Evolutionary conservation across 2,329 filamentous ascomycete genomes (phyloP), one percentile per base, ranked within the genome.

Genomic region (Neonectria ditissima): DNA sequence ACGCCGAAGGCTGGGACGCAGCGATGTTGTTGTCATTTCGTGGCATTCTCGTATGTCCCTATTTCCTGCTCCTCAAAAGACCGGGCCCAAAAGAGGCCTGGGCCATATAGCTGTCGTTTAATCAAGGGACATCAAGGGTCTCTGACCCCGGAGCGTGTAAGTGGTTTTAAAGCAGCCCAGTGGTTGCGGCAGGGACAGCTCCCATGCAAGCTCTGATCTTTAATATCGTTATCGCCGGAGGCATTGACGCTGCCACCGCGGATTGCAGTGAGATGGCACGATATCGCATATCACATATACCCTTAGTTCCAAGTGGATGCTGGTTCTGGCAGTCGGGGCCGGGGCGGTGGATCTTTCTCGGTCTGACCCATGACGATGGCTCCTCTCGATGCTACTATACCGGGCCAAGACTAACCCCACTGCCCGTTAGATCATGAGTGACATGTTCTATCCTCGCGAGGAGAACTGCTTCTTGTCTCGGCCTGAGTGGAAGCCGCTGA

Each of bases 11-110:
- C 4, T 79, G 77, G 68, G 78, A 80, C 64, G 75, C 75, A n/a
- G 70, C 75, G 16, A 77, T 81, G 72, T 65, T 82, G 18, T 70
- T 79, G 14, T 76, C 78, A 4, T 78, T 80, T 57, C 76, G 79
- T 30, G 75, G 75, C 9, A 70, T 81, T 47, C 69, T 81, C 45
- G 79, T 80, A 69, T 45, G 77, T 75, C 43, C 13, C 43, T 39
- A 39, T 43, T 62, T 52, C 47, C 50, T 52, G 4, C 34, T 26
- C 39, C 32, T 41, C 34, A 22, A 13, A 54, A 53, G 34, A 44
- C 26, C 50, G 24, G 24, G 10, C 30, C 24, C 24, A 5, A 14
- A 37, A 37, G 11, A 22, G n/a, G 37, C 37, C 48, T 24, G 52
- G 39, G 26, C n/a, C 16, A n/a, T n/a, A n/a, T n/a, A n/a, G 39